Conservation (phyloP, 169 alveolate species). For the Cryptosporidium baileyi region DNA sequence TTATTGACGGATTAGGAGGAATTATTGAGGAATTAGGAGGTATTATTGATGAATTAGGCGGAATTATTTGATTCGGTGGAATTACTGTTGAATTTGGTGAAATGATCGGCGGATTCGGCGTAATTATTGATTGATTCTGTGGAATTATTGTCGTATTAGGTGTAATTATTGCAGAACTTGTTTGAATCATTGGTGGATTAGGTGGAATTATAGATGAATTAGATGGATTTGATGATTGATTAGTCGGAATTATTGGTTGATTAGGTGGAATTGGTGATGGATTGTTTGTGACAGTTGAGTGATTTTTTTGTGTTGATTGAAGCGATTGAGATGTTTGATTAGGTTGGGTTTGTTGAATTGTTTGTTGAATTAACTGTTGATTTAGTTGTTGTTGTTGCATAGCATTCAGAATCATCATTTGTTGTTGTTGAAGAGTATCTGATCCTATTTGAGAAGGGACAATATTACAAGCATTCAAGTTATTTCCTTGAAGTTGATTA, state of each 20-base stretch:
- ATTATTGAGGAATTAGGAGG: not conserved
- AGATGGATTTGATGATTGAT: no score
- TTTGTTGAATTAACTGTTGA: not conserved
- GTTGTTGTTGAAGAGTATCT: conserved; percentile 28
- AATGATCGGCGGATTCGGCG: no score
- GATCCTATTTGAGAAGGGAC: not conserved
- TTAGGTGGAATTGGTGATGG: not conserved
- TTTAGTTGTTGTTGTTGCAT: conserved; percentile 44
- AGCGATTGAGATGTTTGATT: not conserved
- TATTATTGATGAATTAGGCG: not conserved
- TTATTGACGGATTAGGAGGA: not conserved
- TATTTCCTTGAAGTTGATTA: not conserved
- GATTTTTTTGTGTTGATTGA: not conserved
- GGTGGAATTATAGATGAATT: no score
- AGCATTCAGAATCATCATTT: conserved; percentile 34
- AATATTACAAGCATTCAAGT: not conserved
- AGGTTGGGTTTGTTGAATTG: not conserved
- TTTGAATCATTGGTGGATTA: no score
- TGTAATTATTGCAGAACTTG: no score
- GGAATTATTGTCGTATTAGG: no score
- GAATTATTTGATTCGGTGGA: no score
- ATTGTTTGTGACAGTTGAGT: not conserved
- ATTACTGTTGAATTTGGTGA: no score
- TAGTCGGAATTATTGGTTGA: no score
- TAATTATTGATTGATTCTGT: no score